phyloP scores from a whole-genome alignment of 129 eudicot genomes.

The Ambrosia artemisiifolia region DNA sequence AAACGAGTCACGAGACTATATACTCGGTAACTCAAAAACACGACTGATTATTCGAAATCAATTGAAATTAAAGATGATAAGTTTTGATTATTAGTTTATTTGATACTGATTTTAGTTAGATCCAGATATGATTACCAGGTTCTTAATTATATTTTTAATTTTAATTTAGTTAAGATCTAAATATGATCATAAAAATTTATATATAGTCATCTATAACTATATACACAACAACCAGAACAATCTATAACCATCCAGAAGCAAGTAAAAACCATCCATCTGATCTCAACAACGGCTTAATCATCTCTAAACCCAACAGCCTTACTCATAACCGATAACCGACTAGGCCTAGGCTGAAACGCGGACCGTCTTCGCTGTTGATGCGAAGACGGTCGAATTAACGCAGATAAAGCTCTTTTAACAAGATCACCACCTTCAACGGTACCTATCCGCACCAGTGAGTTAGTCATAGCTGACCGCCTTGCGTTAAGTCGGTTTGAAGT shows the following conservation, averaged over 20 bases:
- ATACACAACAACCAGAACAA: constrained; percentile 14
- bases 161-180: constrained; percentile 15
- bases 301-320: constrained; percentile 14
- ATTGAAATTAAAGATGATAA: not conserved
- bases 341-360: constrained; percentile 54
- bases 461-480: constrained; percentile 79
- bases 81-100: too few species aligned
- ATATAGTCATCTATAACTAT: constrained; percentile 26
- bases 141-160: not conserved
- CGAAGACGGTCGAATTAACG: constrained; percentile 86
- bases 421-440: constrained; percentile 79
- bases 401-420: constrained; percentile 71
- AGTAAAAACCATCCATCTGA: too few species aligned
- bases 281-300: too few species aligned
- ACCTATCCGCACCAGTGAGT: constrained; percentile 76
- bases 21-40: too few species aligned
- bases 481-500: constrained; percentile 58
- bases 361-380: constrained; percentile 65
- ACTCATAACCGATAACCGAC: constrained; percentile 68
- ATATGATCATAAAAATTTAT: constrained; percentile 3
- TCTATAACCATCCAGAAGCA: constrained; percentile 7
- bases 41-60: not conserved
- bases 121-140: not conserved
- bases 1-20: not conserved
- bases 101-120: not conserved